Evolutionary conservation across 2,329 filamentous ascomycete genomes (phyloP).

Genomic region (Sporothrix phasma): DNA sequence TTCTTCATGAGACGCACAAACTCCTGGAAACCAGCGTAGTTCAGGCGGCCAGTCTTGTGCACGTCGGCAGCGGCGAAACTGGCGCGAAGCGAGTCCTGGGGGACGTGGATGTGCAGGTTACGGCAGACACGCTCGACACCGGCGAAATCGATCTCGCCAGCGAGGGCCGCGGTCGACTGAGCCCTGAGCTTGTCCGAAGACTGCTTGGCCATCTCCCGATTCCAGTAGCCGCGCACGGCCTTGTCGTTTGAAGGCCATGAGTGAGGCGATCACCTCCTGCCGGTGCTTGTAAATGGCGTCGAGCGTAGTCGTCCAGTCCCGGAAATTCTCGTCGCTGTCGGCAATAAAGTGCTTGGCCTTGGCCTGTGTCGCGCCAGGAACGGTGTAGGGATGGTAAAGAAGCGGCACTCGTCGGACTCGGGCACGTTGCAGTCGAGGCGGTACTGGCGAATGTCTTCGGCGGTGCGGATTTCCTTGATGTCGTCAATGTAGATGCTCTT

Average conservation of each 20-base stretch:
- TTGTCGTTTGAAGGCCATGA: constrained; percentile 79
- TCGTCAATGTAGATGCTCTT: constrained; percentile 93
- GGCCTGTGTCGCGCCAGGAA: constrained; percentile 67
- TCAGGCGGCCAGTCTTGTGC: constrained; percentile 54
- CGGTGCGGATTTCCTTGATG: constrained; percentile 80
- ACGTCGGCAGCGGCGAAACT: constrained; percentile 67
- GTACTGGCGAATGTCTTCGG: constrained; percentile 78
- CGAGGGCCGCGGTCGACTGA: constrained; percentile 40
- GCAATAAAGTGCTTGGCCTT: constrained; percentile 87
- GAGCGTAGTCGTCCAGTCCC: constrained; percentile 74
- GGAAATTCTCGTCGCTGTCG: constrained; percentile 58
- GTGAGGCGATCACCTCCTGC: constrained; percentile 79
- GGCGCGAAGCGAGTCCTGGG: constrained; percentile 58
- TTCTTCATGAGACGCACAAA: constrained; percentile 79
- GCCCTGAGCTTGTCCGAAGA: constrained; percentile 30
- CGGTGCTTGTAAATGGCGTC: constrained; percentile 77
- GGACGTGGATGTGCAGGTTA: constrained; percentile 84
- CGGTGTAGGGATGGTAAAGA: constrained; percentile 82
- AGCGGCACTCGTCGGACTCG: constrained; percentile 56
- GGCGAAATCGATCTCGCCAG: constrained; percentile 62
- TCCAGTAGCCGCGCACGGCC: constrained; percentile 77
- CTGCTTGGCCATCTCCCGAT: constrained; percentile 66
- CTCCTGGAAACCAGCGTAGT: constrained; percentile 70
- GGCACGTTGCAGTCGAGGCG: constrained; percentile 70
- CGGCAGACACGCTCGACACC: constrained; percentile 78